Evolutionary conservation across 305 asterid species (phyloP).

Genomic region (Galium porrigens): DNA sequence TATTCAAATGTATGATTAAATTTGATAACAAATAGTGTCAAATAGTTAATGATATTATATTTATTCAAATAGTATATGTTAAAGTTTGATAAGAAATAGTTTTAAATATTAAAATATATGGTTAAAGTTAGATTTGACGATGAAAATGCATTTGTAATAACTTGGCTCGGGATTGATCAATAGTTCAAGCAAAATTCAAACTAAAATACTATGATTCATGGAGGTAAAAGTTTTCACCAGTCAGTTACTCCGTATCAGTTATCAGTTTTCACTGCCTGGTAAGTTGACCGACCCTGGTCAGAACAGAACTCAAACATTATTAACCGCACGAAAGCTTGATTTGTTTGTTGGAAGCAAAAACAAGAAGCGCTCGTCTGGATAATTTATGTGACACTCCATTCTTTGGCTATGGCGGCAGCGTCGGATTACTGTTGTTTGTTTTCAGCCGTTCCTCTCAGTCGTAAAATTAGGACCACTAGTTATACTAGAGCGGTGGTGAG

Average conservation of each 20-base stretch:
- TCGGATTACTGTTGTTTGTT: background rate
- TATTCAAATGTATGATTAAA: too few species aligned
- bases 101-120: too few species aligned
- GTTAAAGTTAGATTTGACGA: too few species aligned
- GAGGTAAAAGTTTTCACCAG: too few species aligned
- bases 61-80: too few species aligned
- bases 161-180: too few species aligned
- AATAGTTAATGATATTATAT: too few species aligned
- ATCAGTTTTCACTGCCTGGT: background rate
- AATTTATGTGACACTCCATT: background rate
- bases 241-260: too few species aligned
- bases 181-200: background rate
- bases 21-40: too few species aligned
- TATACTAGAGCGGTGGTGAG: background rate
- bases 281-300: background rate
- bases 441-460: background rate
- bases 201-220: background rate
- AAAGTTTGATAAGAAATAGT: too few species aligned
- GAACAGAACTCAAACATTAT: background rate
- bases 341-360: background rate
- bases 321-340: background rate
- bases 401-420: conserved; percentile 1
- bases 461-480: background rate
- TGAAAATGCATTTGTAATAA: too few species aligned
- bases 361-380: background rate